Percentiles rank a stretch among this genome's conserved stretches.
Conservation (phyloP, 345 rosid species). For the Carallia brachiata region DNA sequence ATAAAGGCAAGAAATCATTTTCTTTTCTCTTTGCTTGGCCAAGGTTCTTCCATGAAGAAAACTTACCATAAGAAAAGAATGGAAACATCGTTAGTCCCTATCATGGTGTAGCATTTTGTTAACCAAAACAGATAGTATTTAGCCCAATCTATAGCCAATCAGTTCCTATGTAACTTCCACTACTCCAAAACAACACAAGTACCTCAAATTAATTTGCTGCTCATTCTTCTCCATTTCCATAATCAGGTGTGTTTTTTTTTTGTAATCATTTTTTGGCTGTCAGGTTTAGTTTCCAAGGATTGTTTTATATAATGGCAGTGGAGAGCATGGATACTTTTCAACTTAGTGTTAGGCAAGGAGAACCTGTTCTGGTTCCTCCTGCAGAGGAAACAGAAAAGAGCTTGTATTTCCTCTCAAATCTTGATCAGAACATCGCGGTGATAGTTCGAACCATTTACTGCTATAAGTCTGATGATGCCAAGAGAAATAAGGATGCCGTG, state of each 20-base stretch:
- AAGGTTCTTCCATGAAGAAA: not conserved
- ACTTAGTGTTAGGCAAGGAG: constrained; percentile 44
- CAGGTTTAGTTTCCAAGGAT: constrained; percentile 23
- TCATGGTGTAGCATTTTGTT: constrained; percentile 18
- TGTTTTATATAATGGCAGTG: constrained; percentile 39
- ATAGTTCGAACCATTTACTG: constrained; percentile 79
- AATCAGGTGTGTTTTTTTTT: not conserved
- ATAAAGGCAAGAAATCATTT: not conserved
- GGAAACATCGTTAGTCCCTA: constrained; percentile 20
- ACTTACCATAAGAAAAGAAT: not conserved
- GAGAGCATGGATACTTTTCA: constrained; percentile 25
- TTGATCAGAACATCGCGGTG: constrained; percentile 84
- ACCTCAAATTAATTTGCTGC: not conserved
- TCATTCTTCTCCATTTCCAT: not conserved
- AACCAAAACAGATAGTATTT: not conserved
- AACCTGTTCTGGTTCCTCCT: constrained; percentile 62
- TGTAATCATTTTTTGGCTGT: not conserved
- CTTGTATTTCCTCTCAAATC: constrained; percentile 76
- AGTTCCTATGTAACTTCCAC: constrained; percentile 35
- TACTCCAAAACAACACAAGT: not conserved
- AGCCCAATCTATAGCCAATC: constrained; percentile 4
- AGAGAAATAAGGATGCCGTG: constrained; percentile 55
- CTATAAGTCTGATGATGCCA: constrained; percentile 56
- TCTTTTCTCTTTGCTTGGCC: not conserved
- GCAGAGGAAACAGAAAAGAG: constrained; percentile 63